Evolutionary conservation across 441 rosid genomes (phyloP).

Genomic region (Populus hybrid): DNA sequence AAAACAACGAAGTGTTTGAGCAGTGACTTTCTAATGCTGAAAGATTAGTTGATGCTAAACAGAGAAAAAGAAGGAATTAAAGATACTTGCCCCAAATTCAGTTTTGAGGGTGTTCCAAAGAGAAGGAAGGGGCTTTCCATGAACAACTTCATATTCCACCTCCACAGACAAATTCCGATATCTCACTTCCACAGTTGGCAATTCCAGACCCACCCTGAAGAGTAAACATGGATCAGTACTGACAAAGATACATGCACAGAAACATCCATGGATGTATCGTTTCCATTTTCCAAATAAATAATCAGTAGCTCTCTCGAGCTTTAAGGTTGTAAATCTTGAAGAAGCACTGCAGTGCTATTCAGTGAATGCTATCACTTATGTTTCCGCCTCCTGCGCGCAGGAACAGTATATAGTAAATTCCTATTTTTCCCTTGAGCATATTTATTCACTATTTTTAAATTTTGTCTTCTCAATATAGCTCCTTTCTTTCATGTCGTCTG

Average conservation of each 20-base stretch:
- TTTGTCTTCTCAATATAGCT: neutral
- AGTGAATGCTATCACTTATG: neutral
- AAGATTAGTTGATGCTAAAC: neutral
- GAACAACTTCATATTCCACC: conserved; percentile 29
- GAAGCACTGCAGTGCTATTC: neutral
- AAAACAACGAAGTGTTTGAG: neutral
- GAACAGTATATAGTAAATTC: neutral
- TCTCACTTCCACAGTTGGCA: conserved; percentile 24
- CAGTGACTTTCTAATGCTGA: neutral
- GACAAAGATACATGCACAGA: neutral
- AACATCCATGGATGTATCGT: neutral
- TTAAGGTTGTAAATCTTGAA: neutral
- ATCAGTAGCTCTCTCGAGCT: neutral
- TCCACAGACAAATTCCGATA: conserved; percentile 20
- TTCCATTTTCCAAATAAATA: too few species aligned
- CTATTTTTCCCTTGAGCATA: neutral
- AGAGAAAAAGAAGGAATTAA: neutral
- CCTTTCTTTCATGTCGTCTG: neutral
- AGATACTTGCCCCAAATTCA: conserved; percentile 11
- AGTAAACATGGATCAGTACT: neutral
- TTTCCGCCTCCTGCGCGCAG: too few species aligned
- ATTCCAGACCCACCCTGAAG: conserved; percentile 23
- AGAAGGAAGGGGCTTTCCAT: conserved; percentile 10
- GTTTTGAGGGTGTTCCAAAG: conserved; percentile 18
- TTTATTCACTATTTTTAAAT: neutral